These are phyloP conservation scores for Trichodelitschia bisporula DNA, from an alignment of 495 filamentous ascomycete species.

Conservation along the genomic window DNA sequence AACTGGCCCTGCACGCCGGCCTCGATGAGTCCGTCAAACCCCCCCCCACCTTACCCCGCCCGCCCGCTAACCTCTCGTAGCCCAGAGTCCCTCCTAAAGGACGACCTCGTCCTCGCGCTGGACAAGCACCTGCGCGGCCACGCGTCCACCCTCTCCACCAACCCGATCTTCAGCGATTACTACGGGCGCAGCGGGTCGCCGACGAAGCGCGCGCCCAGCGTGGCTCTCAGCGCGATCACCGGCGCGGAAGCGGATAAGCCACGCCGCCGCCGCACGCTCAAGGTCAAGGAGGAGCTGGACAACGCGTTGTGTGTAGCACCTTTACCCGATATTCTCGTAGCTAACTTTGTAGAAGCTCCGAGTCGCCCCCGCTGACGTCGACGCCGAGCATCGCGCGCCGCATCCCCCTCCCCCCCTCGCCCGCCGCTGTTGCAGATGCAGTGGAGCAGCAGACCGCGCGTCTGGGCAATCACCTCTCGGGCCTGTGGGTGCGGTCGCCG, in stretches of 20 bases:
- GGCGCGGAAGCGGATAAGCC: constrained; percentile 15
- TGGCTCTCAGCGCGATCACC: constrained; percentile 15
- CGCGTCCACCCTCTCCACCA: constrained; percentile 28
- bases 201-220: constrained; percentile 41
- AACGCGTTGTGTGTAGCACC: no score
- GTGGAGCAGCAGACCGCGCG: constrained; percentile 51
- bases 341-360: no score
- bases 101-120: constrained; percentile 54
- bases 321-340: no score
- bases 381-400: constrained; percentile 25
- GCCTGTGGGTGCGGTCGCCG: constrained; percentile 20
- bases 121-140: constrained; percentile 52
- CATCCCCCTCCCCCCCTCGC: constrained; percentile 54
- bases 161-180: constrained; percentile 46
- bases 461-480: constrained; percentile 26
- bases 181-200: constrained; percentile 64
- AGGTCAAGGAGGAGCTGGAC: constrained; percentile 20
- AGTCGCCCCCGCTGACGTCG: constrained; percentile 27
- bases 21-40: constrained; percentile 14
- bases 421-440: constrained; percentile 55
- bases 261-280: constrained; percentile 15
- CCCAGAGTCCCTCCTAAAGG: constrained; percentile 46
- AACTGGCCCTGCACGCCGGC: constrained; percentile 48
- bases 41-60: neutral
- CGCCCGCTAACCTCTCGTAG: constrained; percentile 26